Evolutionary conservation across 371 early-diverging fungal species (phyloP), one percentile per base, ranked within the genome.

Genomic region (Zopfochytrium polystomum): DNA sequence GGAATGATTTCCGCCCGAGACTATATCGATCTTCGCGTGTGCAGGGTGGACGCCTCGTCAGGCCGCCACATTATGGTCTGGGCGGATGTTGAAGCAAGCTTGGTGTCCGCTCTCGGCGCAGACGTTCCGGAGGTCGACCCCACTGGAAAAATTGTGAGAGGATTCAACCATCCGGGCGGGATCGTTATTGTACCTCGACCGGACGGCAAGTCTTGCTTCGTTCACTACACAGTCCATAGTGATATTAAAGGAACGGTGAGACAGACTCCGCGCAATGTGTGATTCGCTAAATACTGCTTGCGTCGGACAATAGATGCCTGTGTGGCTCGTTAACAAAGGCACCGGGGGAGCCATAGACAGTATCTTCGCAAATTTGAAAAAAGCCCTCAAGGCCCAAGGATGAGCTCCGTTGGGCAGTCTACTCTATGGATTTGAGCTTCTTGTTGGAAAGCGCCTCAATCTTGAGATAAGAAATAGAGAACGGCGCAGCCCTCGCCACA

Each of bases 281-380:
- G n/a, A n/a, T n/a, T n/a, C n/a, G n/a, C n/a, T n/a, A n/a, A n/a
- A n/a, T n/a, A n/a, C n/a, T n/a, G n/a, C n/a, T n/a, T n/a, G n/a
- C n/a, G n/a, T n/a, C n/a, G n/a, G n/a, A n/a, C n/a, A n/a, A n/a
- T n/a, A n/a, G n/a, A n/a, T 58, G 2, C 58, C 58, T 2, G 58
- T 31, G n/a, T 58, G 58, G 58, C 27, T 58, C 6, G 58, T 58
- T 2, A 50, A 58, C 58, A 49, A 49, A 50, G 58, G 58, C 3
- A 35, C 30, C 7, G 58, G 58, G 4, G 33, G 58, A 15, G 9
- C 58, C 1, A 25, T 58, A 3, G 58, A 58, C 11, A 38, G 42
- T 25, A 48, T 58, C 25, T 58, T 49, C 30, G 35, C 32, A n/a
- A 50, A 58, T 26, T 29, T 58, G n/a, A 26, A 50, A 18, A 58